A percentile compares a stretch with the other conserved stretches of the same genome.
These are phyloP conservation scores for Alternaria ventricosa DNA, from an alignment of 2,329 filamentous ascomycete genomes.

Conservation along the genomic window DNA sequence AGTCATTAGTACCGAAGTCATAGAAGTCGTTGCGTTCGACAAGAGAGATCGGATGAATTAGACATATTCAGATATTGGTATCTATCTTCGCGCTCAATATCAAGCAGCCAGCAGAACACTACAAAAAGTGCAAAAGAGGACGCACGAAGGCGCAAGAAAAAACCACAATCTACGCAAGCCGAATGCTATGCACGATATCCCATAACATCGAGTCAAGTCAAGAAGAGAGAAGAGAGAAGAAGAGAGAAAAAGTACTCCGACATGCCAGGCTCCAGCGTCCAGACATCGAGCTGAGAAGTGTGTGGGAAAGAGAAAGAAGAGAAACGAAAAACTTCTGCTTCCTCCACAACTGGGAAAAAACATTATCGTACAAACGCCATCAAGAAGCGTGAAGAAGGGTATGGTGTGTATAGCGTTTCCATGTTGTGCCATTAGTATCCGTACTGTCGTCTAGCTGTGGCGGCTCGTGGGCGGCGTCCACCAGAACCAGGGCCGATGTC, in stretches of 20 bases:
- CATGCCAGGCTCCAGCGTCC: conserved; percentile 7
- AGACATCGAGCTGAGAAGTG: conserved; percentile 6
- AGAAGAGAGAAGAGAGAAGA: not conserved
- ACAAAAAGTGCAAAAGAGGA: not conserved
- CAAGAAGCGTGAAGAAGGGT: not conserved
- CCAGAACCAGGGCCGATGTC: conserved; percentile 50
- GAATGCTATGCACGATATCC: not conserved
- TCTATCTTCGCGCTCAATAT: too few relatives aligned
- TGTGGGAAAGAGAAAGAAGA: not conserved
- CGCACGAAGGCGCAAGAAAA: not conserved
- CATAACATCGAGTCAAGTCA: fast-evolving
- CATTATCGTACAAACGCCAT: conserved; percentile 13
- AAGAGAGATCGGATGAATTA: too few relatives aligned
- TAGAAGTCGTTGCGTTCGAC: too few relatives aligned
- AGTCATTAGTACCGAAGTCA: too few relatives aligned
- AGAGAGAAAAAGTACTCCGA: not conserved
- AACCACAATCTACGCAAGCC: not conserved
- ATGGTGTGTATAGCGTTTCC: not conserved
- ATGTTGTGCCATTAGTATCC: conserved; percentile 11
- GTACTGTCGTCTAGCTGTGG: conserved; percentile 19
- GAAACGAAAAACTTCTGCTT: not conserved
- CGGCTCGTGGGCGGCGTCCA: conserved; percentile 22
- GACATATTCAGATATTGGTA: too few relatives aligned
- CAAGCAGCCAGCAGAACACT: too few relatives aligned
- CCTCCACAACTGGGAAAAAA: not conserved